A percentile compares a stretch with the other conserved stretches of the same genome.
phyloP scores from a whole-genome alignment of 1,139 yeast genomes.

The Candida tropicalis region DNA sequence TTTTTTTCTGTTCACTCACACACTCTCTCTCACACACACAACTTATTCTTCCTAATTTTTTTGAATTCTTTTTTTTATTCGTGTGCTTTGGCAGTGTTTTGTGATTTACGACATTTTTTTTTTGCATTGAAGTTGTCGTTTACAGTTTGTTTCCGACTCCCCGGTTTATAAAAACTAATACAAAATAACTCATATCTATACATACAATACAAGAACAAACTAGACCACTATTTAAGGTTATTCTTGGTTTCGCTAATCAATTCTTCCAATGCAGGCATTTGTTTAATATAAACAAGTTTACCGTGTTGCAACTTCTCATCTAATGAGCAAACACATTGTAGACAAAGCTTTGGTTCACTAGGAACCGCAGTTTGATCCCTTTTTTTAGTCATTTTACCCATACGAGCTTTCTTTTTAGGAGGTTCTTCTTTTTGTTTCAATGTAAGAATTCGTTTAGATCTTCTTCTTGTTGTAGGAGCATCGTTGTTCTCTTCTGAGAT shows the following conservation, averaged over 20 bases:
- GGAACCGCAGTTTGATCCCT: constrained; percentile 18
- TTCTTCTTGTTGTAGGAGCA: constrained; percentile 8
- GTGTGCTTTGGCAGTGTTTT: too few relatives aligned
- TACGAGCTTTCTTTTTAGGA: background rate
- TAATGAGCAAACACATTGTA: constrained; percentile 19
- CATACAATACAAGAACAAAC: background rate
- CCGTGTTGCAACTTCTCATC: constrained; percentile 23
- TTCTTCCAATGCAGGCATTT: constrained; percentile 23
- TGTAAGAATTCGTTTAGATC: constrained; percentile 11
- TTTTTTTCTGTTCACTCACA: background rate
- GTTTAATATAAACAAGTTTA: constrained; percentile 23
- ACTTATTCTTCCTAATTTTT: too few relatives aligned
- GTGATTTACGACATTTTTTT: too few relatives aligned
- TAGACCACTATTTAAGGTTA: constrained; percentile 11
- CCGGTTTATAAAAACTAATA: background rate
- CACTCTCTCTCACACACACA: background rate
- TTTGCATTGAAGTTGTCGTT: too few relatives aligned
- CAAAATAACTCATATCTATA: constrained; percentile 1
- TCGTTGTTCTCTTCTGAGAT: constrained; percentile 6
- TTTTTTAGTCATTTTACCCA: background rate
- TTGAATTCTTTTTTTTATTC: too few relatives aligned
- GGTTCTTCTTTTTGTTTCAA: background rate
- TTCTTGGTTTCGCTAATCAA: constrained; percentile 19
- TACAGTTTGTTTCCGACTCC: too few relatives aligned
- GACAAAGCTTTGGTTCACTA: constrained; percentile 24